Evolutionary conservation across 2,329 filamentous ascomycete genomes (phyloP).

Genomic region (Taxawa tesnikishii): DNA sequence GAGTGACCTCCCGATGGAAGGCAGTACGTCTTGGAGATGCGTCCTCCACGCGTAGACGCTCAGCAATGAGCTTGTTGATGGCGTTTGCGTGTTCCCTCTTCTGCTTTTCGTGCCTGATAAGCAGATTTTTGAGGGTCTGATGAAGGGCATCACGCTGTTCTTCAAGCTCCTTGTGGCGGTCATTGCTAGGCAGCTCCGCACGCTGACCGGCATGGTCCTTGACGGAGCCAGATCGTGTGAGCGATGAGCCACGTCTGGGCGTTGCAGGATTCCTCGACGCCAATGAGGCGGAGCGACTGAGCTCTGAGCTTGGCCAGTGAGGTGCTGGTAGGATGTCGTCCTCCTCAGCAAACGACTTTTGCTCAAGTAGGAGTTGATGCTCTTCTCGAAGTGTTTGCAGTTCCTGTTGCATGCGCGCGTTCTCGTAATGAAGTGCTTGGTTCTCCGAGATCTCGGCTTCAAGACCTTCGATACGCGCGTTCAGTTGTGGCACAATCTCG

Average conservation of each 20-base stretch:
- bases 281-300: slow-evolving; percentile 43
- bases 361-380: slow-evolving; percentile 27
- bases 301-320: slow-evolving; percentile 19
- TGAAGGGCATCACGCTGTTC: slow-evolving; percentile 88
- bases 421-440: slow-evolving; percentile 65
- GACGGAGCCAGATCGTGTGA: slow-evolving; percentile 20
- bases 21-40: slow-evolving; percentile 60
- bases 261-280: slow-evolving; percentile 40
- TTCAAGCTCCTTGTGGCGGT: slow-evolving; percentile 75
- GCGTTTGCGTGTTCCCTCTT: slow-evolving; percentile 74
- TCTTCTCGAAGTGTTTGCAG: slow-evolving; percentile 51
- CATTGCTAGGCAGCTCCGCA: slow-evolving; percentile 28
- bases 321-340: slow-evolving; percentile 22
- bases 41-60: slow-evolving; percentile 57
- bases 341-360: slow-evolving; percentile 42
- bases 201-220: slow-evolving; percentile 27
- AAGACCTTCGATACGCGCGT: slow-evolving; percentile 63
- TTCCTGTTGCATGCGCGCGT: slow-evolving; percentile 78
- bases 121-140: slow-evolving; percentile 68
- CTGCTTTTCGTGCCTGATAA: slow-evolving; percentile 76
- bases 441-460: slow-evolving; percentile 62
- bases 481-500: slow-evolving; percentile 70
- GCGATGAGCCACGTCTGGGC: slow-evolving; percentile 15
- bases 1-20: slow-evolving; percentile 73
- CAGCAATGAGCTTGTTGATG: slow-evolving; percentile 61